These are phyloP conservation scores for Malassezia sp. DNA, from an alignment of 1,284 basidiomycete genomes.

Conservation along the genomic window DNA sequence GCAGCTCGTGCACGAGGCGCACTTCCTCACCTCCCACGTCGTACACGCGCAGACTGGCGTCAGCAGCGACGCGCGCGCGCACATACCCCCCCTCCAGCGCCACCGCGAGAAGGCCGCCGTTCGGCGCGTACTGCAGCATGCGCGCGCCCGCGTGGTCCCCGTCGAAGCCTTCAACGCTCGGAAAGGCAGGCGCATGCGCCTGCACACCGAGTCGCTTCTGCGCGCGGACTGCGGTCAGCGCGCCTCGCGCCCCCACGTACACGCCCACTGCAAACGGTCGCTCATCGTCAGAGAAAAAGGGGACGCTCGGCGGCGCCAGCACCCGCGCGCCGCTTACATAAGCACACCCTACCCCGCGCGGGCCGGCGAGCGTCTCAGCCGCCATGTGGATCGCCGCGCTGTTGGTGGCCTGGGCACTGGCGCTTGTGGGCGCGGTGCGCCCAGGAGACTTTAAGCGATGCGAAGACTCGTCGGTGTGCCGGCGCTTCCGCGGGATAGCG, in stretches of 20 bases:
- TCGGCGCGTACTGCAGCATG: conserved; percentile 70
- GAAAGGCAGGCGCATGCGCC: conserved; percentile 67
- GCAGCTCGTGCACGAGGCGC: conserved; percentile 27
- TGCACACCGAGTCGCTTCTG: conserved; percentile 84
- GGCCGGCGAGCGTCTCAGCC: not conserved
- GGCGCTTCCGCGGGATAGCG: conserved; percentile 35
- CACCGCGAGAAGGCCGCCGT: conserved; percentile 78
- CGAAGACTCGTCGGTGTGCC: conserved; percentile 42
- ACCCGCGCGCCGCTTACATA: not conserved
- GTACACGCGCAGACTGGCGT: conserved; percentile 60
- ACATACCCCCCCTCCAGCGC: conserved; percentile 63
- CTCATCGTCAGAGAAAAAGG: conserved; percentile 2
- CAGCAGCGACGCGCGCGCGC: conserved; percentile 12
- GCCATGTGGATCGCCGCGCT: not conserved
- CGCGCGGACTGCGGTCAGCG: conserved; percentile 62
- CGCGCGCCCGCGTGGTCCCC: conserved; percentile 58
- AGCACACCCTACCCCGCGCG: not conserved
- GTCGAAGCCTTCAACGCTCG: conserved; percentile 57
- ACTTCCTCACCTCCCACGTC: conserved; percentile 48
- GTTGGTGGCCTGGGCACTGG: not conserved
- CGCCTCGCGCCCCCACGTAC: conserved; percentile 5
- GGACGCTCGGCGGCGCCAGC: not conserved
- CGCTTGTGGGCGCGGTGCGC: conserved; percentile 12
- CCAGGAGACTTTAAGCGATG: conserved; percentile 41
- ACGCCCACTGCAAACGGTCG: conserved; percentile 16